phyloP scores from a whole-genome alignment of 2,329 filamentous ascomycete genomes.

The Hypoxylon rubiginosum region DNA sequence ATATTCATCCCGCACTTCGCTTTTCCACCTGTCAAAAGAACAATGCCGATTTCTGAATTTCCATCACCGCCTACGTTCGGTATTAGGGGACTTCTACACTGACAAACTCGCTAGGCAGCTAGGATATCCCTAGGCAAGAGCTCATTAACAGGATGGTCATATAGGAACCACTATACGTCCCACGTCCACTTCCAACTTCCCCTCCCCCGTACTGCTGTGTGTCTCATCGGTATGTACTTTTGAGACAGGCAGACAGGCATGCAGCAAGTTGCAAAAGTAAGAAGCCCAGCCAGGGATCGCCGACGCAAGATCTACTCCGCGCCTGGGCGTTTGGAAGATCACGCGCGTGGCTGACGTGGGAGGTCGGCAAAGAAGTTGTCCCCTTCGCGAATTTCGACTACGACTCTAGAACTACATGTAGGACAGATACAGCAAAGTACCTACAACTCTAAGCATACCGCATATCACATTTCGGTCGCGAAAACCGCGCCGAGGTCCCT shows the following conservation, averaged over 20 bases:
- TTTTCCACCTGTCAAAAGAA: constrained; percentile 19
- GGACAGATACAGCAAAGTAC: too few species aligned
- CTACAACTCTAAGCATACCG: background rate
- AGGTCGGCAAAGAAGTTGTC: constrained; percentile 27
- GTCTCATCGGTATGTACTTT: constrained; percentile 16
- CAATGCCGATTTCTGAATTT: constrained; percentile 18
- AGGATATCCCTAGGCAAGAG: background rate
- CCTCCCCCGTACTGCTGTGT: constrained; percentile 4
- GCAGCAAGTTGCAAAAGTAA: constrained; percentile 17
- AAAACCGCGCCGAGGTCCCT: constrained; percentile 18
- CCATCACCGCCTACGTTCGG: constrained; percentile 5
- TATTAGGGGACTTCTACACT: constrained; percentile 15
- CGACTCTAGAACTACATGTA: background rate
- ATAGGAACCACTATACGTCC: constrained; percentile 14
- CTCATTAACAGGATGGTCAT: constrained; percentile 17
- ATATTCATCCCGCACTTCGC: constrained; percentile 2
- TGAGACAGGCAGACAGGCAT: constrained; percentile 1
- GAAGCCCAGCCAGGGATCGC: constrained; percentile 32
- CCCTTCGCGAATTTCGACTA: constrained; percentile 11
- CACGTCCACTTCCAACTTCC: too few species aligned
- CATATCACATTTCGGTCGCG: background rate
- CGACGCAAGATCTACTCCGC: constrained; percentile 39
- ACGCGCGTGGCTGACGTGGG: constrained; percentile 35
- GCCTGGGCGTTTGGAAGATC: constrained; percentile 25
- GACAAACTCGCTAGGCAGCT: constrained; percentile 6